A percentile compares a stretch with the other conserved stretches of the same genome.
Conservation (phyloP, 257 asterid genomes). For the Rehmannia glutinosa region DNA sequence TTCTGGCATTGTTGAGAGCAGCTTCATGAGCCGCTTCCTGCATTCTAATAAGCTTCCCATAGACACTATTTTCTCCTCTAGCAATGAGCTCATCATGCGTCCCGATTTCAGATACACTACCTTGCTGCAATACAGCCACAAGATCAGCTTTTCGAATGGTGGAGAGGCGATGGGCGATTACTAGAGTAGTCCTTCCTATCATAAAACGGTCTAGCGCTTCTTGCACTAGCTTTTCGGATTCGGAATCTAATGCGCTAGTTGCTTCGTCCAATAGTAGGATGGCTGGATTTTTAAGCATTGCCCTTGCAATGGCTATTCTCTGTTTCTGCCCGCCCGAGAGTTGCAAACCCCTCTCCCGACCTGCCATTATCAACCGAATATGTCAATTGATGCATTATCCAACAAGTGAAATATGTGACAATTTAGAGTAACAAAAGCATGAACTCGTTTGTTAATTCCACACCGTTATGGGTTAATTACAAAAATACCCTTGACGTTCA, state of each 20-base stretch:
- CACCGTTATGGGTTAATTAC: too few relatives aligned
- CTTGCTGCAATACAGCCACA: conserved; percentile 70
- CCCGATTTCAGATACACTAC: conserved; percentile 63
- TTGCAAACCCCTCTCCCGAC: conserved; percentile 91
- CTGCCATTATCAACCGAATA: conserved; percentile 13
- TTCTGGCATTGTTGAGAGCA: conserved; percentile 62
- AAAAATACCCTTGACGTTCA: too few relatives aligned
- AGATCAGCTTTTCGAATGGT: conserved; percentile 89
- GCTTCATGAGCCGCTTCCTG: conserved; percentile 95
- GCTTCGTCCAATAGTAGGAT: conserved; percentile 84
- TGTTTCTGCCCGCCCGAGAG: conserved; percentile 96
- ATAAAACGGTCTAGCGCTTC: conserved; percentile 91
- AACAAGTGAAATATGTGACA: not conserved
- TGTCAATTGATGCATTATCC: not conserved
- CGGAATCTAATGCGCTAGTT: conserved; percentile 86
- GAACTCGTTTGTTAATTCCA: too few relatives aligned
- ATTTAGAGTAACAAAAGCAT: not conserved
- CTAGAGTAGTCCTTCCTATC: conserved; percentile 90
- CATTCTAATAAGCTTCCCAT: conserved; percentile 81
- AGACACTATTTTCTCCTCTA: conserved; percentile 69
- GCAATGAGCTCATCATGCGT: conserved; percentile 74
- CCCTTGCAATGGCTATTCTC: conserved; percentile 88
- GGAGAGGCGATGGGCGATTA: conserved; percentile 86
- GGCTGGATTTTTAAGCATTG: conserved; percentile 86
- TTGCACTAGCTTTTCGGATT: conserved; percentile 88